These are phyloP conservation scores for Gloeopeniophorella convolvens DNA, from an alignment of 768 basidiomycete genomes.

Conservation along the genomic window DNA sequence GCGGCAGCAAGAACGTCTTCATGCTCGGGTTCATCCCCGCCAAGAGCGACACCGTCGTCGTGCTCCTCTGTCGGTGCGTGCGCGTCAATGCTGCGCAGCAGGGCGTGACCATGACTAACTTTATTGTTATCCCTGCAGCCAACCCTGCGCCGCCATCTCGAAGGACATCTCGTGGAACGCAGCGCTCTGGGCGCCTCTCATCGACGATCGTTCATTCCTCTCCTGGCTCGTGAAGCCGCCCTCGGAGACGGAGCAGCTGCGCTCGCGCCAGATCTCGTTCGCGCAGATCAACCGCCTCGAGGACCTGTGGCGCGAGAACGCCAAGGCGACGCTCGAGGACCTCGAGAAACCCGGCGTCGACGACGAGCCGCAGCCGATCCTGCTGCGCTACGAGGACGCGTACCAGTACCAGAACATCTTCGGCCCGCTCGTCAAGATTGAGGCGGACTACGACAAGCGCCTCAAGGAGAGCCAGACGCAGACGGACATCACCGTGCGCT, in stretches of 20 bases:
- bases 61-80: constrained; percentile 87
- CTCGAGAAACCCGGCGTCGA: constrained; percentile 96
- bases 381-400: constrained; percentile 92
- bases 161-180: constrained; percentile 99
- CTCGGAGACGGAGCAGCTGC: constrained; percentile 90
- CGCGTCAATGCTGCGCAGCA: neutral
- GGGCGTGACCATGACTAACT: constrained; percentile 2
- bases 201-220: constrained; percentile 97
- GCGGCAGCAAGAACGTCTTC: constrained; percentile 98
- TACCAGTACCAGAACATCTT: constrained; percentile 99
- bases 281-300: constrained; percentile 96
- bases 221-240: constrained; percentile 99
- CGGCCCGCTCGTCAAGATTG: constrained; percentile 98
- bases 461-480: constrained; percentile 99
- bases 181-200: constrained; percentile 94
- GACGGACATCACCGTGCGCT: constrained; percentile 90
- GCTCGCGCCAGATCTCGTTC: constrained; percentile 95
- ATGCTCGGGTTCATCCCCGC: constrained; percentile 99
- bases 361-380: constrained; percentile 91
- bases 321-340: constrained; percentile 90
- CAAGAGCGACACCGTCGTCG: constrained; percentile 98
- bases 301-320: constrained; percentile 96
- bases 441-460: constrained; percentile 97
- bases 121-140: constrained; percentile 40
- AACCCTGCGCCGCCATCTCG: constrained; percentile 95